These are phyloP conservation scores for Chalciporus chontae DNA, from an alignment of 768 basidiomycete species.

Conservation along the genomic window DNA sequence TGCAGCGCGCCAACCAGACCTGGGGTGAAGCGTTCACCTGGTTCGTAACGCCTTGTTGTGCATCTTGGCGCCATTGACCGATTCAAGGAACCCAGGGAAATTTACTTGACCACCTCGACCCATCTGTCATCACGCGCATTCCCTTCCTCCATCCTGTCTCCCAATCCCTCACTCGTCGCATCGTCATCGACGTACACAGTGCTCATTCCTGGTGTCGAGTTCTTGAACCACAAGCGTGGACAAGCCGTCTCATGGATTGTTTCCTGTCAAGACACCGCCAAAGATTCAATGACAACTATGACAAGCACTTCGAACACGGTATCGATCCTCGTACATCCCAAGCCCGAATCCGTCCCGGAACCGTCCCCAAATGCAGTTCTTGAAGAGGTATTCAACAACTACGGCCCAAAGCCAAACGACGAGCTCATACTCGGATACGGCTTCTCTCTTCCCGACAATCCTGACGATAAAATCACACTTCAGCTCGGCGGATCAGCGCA, in stretches of 20 bases:
- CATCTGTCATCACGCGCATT: conserved; percentile 88
- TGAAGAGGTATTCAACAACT: conserved; percentile 81
- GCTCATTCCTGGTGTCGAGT: conserved; percentile 83
- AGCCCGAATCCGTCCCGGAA: conserved; percentile 22
- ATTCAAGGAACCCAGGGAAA: conserved; percentile 48
- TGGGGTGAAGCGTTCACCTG: conserved; percentile 63
- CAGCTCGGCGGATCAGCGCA: conserved; percentile 56
- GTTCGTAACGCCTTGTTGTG: conserved; percentile 41
- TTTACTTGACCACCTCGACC: conserved; percentile 68
- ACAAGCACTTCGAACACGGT: conserved; percentile 36
- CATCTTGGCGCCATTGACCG: too few species aligned
- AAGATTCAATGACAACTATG: neutral
- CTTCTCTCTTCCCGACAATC: conserved; percentile 75
- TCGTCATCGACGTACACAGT: conserved; percentile 62
- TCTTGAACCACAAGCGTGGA: conserved; percentile 79
- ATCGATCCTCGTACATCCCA: conserved; percentile 56
- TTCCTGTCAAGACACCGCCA: conserved; percentile 31
- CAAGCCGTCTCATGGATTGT: conserved; percentile 83
- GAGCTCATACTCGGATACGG: conserved; percentile 92
- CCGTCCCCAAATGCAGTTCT: conserved; percentile 26
- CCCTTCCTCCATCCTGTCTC: conserved; percentile 75
- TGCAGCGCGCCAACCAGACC: conserved; percentile 32
- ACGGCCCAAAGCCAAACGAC: conserved; percentile 87
- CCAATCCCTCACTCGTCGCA: conserved; percentile 47
- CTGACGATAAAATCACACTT: conserved; percentile 82